Base-by-base conservation (phyloP, 2,329 filamentous ascomycete genomes). In the Mollisia scopiformis region DNA sequence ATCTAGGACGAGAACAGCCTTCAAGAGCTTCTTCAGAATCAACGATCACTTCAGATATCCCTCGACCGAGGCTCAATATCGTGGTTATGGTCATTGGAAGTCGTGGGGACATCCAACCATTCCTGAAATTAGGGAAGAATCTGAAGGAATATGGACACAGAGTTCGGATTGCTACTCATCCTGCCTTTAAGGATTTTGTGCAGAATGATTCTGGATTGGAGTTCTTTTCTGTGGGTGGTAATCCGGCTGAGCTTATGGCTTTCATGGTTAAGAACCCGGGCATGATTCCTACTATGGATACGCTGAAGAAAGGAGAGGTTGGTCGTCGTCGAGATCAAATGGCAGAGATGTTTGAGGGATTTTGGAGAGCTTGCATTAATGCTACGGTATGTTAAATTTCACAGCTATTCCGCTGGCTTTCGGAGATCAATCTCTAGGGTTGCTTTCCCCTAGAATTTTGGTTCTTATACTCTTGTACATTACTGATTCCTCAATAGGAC, bases 201-300 rank as follows among this genome's bases (percentile, higher is more conserved):
- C 83, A 91, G 68, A 82, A 88, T 52, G 88, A 92, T 63, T 87
- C 81, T 0, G 88, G 87, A 0, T 80, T 94, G 0, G 91, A 94
- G 68, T 94, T 94, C 76, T 94, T 93, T 75, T 88, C 85, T 1
- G 85, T 93, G 1, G 91, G 91, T 1, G 91, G 91, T 1, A 88
- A 94, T 68, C 91, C 91, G 1, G 86, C 88, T 0, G 90, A 93
- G 74, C 79, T 95, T 1, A 94, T 94, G 91, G 88, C 89, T 0
- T 94, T 93, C 73, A 94, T 95, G 91, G 72, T 16, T 87, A 93
- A 72, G 92, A 93, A 94, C 69, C 90, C 86, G 0, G 90, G 90
- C 3, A 80, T 94, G 74, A 89, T 95, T 2, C 91, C 91, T 0
- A 89, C 83, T 1, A 77, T 93, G 25, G 85, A 91, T 63, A 89